Conservation (phyloP, 2,329 filamentous ascomycete species). For the Aspergillus clavatus region DNA sequence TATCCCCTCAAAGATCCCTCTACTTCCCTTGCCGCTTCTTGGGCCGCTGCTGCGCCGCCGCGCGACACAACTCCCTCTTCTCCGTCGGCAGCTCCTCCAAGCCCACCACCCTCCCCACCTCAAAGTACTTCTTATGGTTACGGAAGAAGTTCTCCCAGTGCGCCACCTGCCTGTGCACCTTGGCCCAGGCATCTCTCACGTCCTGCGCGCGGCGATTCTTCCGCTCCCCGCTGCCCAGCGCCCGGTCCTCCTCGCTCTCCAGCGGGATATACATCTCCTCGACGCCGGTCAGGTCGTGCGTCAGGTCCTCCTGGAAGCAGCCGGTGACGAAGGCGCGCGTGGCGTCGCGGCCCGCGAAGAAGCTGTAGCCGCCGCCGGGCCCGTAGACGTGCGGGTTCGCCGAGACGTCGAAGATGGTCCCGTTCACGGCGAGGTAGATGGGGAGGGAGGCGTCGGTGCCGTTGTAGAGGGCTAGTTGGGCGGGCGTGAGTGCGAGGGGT, state of each 20-base stretch:
- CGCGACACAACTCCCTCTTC: slow-evolving; percentile 62
- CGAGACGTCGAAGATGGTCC: slow-evolving; percentile 61
- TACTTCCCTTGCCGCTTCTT: slow-evolving; percentile 43
- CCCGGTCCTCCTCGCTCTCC: slow-evolving; percentile 51
- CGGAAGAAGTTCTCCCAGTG: slow-evolving; percentile 83
- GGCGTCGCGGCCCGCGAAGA: slow-evolving; percentile 83
- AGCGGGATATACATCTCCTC: slow-evolving; percentile 77
- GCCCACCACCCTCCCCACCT: slow-evolving; percentile 68
- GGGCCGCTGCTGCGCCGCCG: slow-evolving; percentile 64
- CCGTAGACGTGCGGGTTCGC: slow-evolving; percentile 60
- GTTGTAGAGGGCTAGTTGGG: slow-evolving; percentile 69
- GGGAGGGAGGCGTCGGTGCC: slow-evolving; percentile 70
- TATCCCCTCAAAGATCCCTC: no score
- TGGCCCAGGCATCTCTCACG: slow-evolving; percentile 56
- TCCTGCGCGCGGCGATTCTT: slow-evolving; percentile 60
- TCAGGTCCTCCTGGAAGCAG: slow-evolving; percentile 83
- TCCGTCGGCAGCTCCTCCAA: slow-evolving; percentile 41
- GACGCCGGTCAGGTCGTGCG: slow-evolving; percentile 76
- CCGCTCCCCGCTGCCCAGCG: slow-evolving; percentile 35
- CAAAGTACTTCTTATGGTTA: slow-evolving; percentile 73
- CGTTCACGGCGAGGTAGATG: slow-evolving; percentile 80
- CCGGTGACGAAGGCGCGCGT: slow-evolving; percentile 85
- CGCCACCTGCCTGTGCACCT: slow-evolving; percentile 62
- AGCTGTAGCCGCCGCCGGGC: slow-evolving; percentile 77
- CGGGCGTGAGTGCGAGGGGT: slow-evolving; percentile 67